Evolutionary conservation across 345 rosid species (phyloP).

Genomic region (Gossypium stocksii): DNA sequence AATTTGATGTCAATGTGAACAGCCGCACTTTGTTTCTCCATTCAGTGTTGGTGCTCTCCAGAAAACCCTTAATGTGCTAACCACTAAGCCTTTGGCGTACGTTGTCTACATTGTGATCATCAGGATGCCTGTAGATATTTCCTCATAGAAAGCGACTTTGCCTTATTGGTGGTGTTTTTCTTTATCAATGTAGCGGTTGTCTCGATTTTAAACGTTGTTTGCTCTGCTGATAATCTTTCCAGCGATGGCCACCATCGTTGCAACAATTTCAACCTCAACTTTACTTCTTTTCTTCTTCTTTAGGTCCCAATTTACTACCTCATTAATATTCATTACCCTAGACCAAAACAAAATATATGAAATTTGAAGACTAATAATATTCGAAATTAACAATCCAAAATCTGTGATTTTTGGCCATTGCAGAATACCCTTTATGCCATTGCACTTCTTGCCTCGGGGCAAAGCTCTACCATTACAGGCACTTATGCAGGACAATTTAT

Average conservation of each 20-base stretch:
- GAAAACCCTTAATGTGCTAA: slow-evolving; percentile 26
- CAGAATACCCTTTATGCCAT: slow-evolving; percentile 30
- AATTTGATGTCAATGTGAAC: not conserved
- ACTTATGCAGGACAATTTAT: too few relatives aligned
- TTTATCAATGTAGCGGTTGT: slow-evolving; percentile 53
- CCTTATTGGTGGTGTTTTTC: slow-evolving; percentile 46
- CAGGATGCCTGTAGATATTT: slow-evolving; percentile 58
- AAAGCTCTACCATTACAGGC: too few relatives aligned
- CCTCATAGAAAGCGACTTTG: slow-evolving; percentile 54
- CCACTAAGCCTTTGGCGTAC: too few relatives aligned
- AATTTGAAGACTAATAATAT: not conserved
- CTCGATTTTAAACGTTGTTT: slow-evolving; percentile 48
- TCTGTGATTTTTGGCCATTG: not conserved
- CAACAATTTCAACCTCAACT: slow-evolving; percentile 45
- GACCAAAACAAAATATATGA: too few relatives aligned
- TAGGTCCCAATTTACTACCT: slow-evolving; percentile 24
- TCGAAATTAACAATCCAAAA: not conserved
- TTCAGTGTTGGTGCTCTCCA: slow-evolving; percentile 40
- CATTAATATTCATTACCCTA: not conserved
- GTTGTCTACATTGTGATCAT: not conserved
- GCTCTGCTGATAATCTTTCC: slow-evolving; percentile 32
- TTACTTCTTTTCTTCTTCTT: slow-evolving; percentile 65
- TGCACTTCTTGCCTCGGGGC: too few relatives aligned
- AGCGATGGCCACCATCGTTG: slow-evolving; percentile 23
- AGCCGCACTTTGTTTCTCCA: slow-evolving; percentile 47